A percentile compares a stretch with the other conserved stretches of the same genome.
Evolutionary conservation across 2,329 filamentous ascomycete genomes (phyloP).

Genomic region (Dothiorella sarmentorum): DNA sequence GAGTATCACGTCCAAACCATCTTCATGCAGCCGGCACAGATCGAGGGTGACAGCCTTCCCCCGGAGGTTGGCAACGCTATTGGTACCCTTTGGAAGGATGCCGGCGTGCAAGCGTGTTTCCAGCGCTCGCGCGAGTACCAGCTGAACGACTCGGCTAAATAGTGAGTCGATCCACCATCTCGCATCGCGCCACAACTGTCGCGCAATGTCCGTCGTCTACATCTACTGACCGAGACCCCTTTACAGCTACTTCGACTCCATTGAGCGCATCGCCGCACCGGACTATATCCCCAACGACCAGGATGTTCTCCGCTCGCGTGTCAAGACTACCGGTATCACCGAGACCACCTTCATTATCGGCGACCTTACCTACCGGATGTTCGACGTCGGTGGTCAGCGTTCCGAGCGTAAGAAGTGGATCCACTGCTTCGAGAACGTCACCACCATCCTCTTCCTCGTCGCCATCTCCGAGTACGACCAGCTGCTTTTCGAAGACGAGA

Average conservation of each 20-base stretch:
- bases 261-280: constrained; percentile 81
- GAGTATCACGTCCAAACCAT: constrained; percentile 98
- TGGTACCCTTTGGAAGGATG: constrained; percentile 87
- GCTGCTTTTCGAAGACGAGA: constrained; percentile 93
- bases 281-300: constrained; percentile 96
- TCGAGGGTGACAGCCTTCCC: constrained; percentile 91
- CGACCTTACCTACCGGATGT: constrained; percentile 94
- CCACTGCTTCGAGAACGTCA: constrained; percentile 97
- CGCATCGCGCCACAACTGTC: not conserved
- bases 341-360: constrained; percentile 96
- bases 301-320: constrained; percentile 90
- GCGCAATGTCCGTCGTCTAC: not conserved
- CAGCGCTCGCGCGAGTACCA: constrained; percentile 94
- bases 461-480: constrained; percentile 98
- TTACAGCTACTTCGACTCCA: constrained; percentile 88
- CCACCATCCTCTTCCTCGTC: constrained; percentile 92
- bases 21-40: constrained; percentile 97
- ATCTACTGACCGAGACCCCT: not conserved
- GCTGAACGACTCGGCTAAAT: constrained; percentile 93
- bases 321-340: constrained; percentile 96
- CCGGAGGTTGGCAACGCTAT: constrained; percentile 92
- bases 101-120: constrained; percentile 91
- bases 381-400: constrained; percentile 92
- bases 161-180: constrained; percentile 57
- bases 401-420: constrained; percentile 99